Percentiles rank a stretch among this genome's conserved stretches.
Evolutionary conservation across 2,329 filamentous ascomycete species (phyloP).

Genomic region (Venturia oleaginea): DNA sequence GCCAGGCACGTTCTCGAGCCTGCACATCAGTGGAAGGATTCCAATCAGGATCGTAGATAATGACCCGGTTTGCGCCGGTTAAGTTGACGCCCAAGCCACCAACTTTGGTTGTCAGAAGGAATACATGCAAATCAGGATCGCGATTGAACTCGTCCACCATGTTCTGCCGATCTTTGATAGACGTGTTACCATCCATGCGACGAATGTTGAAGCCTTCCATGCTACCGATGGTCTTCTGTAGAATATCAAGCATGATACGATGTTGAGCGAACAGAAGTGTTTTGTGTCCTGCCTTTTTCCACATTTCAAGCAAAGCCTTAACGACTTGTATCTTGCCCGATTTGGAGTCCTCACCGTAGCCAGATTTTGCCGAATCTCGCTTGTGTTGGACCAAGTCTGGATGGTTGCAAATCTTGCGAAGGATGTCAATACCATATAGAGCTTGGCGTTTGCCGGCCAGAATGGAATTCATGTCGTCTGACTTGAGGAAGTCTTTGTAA

Average conservation of each 20-base stretch:
- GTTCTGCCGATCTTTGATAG: conserved; percentile 76
- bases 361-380: conserved; percentile 46
- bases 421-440: conserved; percentile 79
- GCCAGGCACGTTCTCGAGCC: conserved; percentile 90
- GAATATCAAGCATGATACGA: conserved; percentile 88
- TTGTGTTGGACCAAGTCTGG: conserved; percentile 75
- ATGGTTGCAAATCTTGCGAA: conserved; percentile 97
- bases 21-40: conserved; percentile 95
- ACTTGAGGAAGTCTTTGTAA: conserved; percentile 73
- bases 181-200: conserved; percentile 89
- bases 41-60: conserved; percentile 98
- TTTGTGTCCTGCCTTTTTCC: conserved; percentile 90
- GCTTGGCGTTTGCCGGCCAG: conserved; percentile 65
- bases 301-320: conserved; percentile 75
- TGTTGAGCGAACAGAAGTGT: conserved; percentile 89
- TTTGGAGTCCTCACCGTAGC: conserved; percentile 67
- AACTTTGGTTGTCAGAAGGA: conserved; percentile 90
- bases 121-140: conserved; percentile 69
- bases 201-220: conserved; percentile 66
- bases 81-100: conserved; percentile 90
- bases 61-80: conserved; percentile 89
- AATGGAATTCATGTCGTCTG: conserved; percentile 79
- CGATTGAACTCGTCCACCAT: conserved; percentile 93
- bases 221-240: conserved; percentile 68
- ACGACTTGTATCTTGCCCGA: conserved; percentile 97